phyloP scores from a whole-genome alignment of 371 early-diverging fungal genomes.

The Umbelopsis sp. region DNA sequence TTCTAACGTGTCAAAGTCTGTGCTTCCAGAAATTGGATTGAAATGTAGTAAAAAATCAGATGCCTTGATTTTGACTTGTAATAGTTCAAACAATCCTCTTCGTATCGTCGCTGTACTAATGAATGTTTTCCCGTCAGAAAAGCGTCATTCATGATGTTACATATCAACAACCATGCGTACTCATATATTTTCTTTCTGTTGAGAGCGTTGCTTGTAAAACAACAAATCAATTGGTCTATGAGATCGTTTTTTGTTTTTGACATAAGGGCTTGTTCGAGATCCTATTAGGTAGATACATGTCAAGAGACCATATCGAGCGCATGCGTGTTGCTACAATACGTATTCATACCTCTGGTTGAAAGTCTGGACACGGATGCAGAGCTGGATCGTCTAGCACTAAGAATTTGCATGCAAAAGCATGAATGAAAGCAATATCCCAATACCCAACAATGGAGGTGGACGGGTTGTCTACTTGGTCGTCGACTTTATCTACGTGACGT shows the following conservation, averaged over 20 bases:
- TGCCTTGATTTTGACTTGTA: conserved; percentile 34
- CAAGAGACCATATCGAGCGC: not conserved
- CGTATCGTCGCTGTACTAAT: not conserved
- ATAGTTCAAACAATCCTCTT: conserved; percentile 33
- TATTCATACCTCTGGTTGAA: conserved; percentile 36
- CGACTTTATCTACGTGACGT: not conserved
- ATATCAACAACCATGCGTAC: conserved; percentile 26
- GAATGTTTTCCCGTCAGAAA: not conserved
- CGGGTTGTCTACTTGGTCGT: not conserved
- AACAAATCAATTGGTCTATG: conserved; percentile 28
- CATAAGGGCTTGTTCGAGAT: conserved; percentile 27
- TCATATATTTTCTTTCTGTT: conserved; percentile 45
- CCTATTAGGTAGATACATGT: conserved; percentile 19
- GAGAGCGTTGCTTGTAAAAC: conserved; percentile 39
- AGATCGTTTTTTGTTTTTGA: conserved; percentile 26
- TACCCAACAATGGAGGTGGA: not conserved
- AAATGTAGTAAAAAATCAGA: conserved; percentile 34
- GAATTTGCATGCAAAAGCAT: conserved; percentile 39
- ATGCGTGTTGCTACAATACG: not conserved
- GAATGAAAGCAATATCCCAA: conserved; percentile 47
- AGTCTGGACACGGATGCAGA: conserved; percentile 29
- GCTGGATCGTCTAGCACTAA: conserved; percentile 23
- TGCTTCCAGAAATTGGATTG: conserved; percentile 35
- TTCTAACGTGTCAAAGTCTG: conserved; percentile 29
- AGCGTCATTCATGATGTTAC: not conserved